Conservation (phyloP, 352 stramenopile genomes). For the Globisporangium acanthophoron region DNA sequence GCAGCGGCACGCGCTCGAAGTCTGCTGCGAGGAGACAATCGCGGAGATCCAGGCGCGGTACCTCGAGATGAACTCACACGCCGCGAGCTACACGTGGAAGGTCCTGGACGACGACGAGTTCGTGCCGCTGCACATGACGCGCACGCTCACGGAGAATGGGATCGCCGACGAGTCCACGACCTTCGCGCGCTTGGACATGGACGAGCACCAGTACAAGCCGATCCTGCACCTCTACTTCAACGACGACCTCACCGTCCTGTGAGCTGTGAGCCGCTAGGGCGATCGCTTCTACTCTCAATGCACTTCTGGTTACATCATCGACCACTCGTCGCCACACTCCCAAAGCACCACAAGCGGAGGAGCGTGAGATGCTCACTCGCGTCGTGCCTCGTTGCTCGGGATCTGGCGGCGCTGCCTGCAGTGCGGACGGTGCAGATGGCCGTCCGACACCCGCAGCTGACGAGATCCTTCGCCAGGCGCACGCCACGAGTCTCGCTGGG, state of each 20-base stretch:
- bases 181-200: constrained; percentile 84
- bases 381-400: constrained; percentile 2
- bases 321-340: too few relatives aligned
- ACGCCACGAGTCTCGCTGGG: constrained; percentile 36
- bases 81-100: constrained; percentile 92
- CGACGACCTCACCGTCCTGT: constrained; percentile 87
- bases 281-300: background rate
- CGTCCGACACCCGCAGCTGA: constrained; percentile 12
- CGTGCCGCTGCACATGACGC: constrained; percentile 83
- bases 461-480: constrained; percentile 41
- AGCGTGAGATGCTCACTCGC: constrained; percentile 10
- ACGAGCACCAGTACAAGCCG: constrained; percentile 85
- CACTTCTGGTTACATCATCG: too few relatives aligned
- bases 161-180: constrained; percentile 75
- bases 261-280: constrained; percentile 1
- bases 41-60: constrained; percentile 87
- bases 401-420: background rate
- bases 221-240: constrained; percentile 92
- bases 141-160: constrained; percentile 86
- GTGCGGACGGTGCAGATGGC: background rate
- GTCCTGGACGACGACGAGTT: constrained; percentile 82
- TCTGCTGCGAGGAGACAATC: constrained; percentile 87
- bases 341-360: too few relatives aligned
- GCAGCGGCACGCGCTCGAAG: constrained; percentile 73
- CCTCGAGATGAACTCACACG: constrained; percentile 82